Evolutionary conservation across 106 monocot genomes (phyloP), one percentile per base, ranked within the genome.

Genomic region (Acorus gramineus): DNA sequence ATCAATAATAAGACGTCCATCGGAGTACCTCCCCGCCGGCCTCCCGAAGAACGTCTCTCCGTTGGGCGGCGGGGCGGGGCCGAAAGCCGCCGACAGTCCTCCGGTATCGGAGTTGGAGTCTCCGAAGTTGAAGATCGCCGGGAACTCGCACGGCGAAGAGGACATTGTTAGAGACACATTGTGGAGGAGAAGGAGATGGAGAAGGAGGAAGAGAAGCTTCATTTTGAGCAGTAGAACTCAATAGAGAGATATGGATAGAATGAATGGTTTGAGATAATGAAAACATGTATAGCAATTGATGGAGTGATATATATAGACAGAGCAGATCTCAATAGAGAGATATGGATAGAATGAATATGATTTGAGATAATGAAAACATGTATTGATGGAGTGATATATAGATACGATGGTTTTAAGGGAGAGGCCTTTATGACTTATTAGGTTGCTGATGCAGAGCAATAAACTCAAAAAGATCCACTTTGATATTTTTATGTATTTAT

Each of bases 31-130:
- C 4, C 77, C 77, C 8, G 71, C 64, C 4, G 71, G 77, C 5
- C 8, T 12, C 6, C 77, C 77, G 44, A 71, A 77, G 71, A 77
- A 77, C 5, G 77, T 71, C 50, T 71, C 71, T 3, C 77, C 77
- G 55, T 77, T 71, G 42, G 77, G 77, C 46, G 71, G 61, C n/a
- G 77, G 77, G 4, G 71, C 66, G 0, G 65, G 65, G n/a, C 76
- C 76, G 52, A 76, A 70, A 47, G 70, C 70, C 14, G 69, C 64
- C 10, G 76, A 70, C 8, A 76, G 52, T 8, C 76, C 76, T 52
- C 76, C 76, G 7, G 76, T 76, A 59, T 76, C 76, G 11, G 76
- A 76, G 70, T 76, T 76, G 7, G 76, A 76, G 46, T 76, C 76
- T 2, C 76, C 76, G 53, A 76, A 76, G 70, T 70, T 76, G 60